A percentile compares a stretch with the other conserved stretches of the same genome.
phyloP scores from a whole-genome alignment of 1,284 basidiomycete species.

The Trichosporon faecale region DNA sequence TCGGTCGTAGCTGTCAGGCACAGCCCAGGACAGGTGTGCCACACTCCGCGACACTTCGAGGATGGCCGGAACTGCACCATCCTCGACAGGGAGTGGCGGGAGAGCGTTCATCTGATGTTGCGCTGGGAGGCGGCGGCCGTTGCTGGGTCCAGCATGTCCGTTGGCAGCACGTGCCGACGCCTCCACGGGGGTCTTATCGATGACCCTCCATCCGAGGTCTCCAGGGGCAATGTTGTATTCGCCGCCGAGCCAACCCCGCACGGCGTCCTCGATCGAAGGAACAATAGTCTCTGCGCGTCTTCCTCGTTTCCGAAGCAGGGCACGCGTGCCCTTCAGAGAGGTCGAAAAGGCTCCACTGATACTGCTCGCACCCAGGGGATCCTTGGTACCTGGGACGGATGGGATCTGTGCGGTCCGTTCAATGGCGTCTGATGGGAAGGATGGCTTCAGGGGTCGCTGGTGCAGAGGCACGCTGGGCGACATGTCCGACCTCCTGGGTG shows the following conservation, averaged over 20 bases:
- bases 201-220: slow-evolving; percentile 31
- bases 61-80: slow-evolving; percentile 31
- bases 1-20: slow-evolving; percentile 47
- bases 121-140: slow-evolving; percentile 29
- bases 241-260: slow-evolving; percentile 44
- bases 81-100: slow-evolving; percentile 28
- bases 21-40: slow-evolving; percentile 46
- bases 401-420: slow-evolving; percentile 33
- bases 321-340: slow-evolving; percentile 47
- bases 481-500: slow-evolving; percentile 38
- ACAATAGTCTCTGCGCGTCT: slow-evolving; percentile 44
- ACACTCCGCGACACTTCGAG: slow-evolving; percentile 46
- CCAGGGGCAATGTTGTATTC: slow-evolving; percentile 19
- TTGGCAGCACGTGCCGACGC: slow-evolving; percentile 4
- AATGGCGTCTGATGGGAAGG: slow-evolving; percentile 36
- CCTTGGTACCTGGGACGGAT: neutral
- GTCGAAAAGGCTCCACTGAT: slow-evolving; percentile 43
- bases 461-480: slow-evolving; percentile 45
- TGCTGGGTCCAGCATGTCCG: slow-evolving; percentile 8
- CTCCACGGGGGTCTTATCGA: slow-evolving; percentile 37
- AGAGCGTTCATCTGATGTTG: slow-evolving; percentile 32
- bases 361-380: slow-evolving; percentile 7
- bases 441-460: slow-evolving; percentile 27
- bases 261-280: slow-evolving; percentile 32
- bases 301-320: slow-evolving; percentile 41